These are phyloP conservation scores for Beta lomatogona DNA, from an alignment of 179 eudicot genomes.

Conservation along the genomic window DNA sequence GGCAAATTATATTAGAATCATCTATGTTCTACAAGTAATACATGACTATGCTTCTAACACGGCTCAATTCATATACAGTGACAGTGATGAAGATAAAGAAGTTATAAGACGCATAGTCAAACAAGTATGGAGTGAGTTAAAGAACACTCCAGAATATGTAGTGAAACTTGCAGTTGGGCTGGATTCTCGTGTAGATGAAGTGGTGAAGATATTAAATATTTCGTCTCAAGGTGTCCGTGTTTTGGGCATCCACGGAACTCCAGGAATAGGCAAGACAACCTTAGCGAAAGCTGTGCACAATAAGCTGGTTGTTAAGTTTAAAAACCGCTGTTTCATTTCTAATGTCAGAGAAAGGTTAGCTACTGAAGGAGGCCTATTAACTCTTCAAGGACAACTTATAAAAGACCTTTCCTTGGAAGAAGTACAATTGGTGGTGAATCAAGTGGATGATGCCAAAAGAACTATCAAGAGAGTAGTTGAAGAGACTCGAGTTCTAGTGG, in stretches of 20 bases:
- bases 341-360: slow-evolving; percentile 42
- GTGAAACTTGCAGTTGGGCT: slow-evolving; percentile 49
- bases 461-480: slow-evolving; percentile 25
- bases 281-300: slow-evolving; percentile 61
- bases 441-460: slow-evolving; percentile 19
- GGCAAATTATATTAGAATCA: background rate
- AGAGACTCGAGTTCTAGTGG: slow-evolving; percentile 37
- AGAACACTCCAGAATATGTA: slow-evolving; percentile 49
- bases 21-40: background rate
- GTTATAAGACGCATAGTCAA: slow-evolving; percentile 39
- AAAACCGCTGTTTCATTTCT: slow-evolving; percentile 46
- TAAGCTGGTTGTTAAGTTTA: slow-evolving; percentile 44
- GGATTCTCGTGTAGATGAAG: slow-evolving; percentile 36
- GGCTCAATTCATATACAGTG: slow-evolving; percentile 14
- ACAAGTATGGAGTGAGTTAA: slow-evolving; percentile 45
- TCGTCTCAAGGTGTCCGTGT: slow-evolving; percentile 29
- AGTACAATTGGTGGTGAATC: slow-evolving; percentile 5
- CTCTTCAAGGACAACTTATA: slow-evolving; percentile 33
- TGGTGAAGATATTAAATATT: slow-evolving; percentile 37
- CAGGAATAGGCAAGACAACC: slow-evolving; percentile 80
- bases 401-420: slow-evolving; percentile 28
- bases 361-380: slow-evolving; percentile 27
- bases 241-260: slow-evolving; percentile 58
- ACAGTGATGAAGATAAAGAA: slow-evolving; percentile 40
- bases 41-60: background rate